Percentiles rank a stretch among this genome's conserved stretches.
These are phyloP conservation scores for Inga oerstediana DNA, from an alignment of 306 rosid species.

Conservation along the genomic window DNA sequence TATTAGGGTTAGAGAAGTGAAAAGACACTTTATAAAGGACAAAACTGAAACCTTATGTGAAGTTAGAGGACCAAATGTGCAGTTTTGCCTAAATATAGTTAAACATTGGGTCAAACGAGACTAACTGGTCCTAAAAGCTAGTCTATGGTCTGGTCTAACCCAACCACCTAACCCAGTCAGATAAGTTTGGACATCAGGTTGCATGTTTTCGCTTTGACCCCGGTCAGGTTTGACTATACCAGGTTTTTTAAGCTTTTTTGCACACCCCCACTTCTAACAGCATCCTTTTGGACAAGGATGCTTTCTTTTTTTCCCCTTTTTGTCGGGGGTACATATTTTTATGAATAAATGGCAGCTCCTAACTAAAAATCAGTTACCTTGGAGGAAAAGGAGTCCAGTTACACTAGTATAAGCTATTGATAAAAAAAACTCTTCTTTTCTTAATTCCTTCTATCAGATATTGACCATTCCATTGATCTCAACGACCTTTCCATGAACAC, in stretches of 20 bases:
- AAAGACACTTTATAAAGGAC: background rate
- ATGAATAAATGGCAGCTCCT: background rate
- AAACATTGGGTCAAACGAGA: background rate
- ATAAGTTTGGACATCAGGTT: background rate
- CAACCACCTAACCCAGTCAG: background rate
- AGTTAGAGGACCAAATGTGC: background rate
- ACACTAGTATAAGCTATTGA: background rate
- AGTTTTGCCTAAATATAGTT: background rate
- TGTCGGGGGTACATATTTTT: background rate
- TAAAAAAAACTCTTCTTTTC: background rate
- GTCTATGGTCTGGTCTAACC: background rate
- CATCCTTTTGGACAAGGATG: background rate
- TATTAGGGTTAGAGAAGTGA: background rate
- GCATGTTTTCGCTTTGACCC: background rate
- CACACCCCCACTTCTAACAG: background rate
- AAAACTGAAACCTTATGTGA: background rate
- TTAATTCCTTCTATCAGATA: background rate
- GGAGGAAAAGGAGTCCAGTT: background rate
- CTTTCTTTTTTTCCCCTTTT: background rate
- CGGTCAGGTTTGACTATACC: background rate
- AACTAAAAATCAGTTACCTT: background rate
- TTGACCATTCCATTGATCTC: constrained; percentile 3
- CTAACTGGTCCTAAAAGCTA: background rate
- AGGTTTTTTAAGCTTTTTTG: background rate
- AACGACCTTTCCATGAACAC: constrained; percentile 14